Base-by-base conservation (phyloP, 129 eudicot genomes). In the sunflower (Helianthus annuus) region DNA sequence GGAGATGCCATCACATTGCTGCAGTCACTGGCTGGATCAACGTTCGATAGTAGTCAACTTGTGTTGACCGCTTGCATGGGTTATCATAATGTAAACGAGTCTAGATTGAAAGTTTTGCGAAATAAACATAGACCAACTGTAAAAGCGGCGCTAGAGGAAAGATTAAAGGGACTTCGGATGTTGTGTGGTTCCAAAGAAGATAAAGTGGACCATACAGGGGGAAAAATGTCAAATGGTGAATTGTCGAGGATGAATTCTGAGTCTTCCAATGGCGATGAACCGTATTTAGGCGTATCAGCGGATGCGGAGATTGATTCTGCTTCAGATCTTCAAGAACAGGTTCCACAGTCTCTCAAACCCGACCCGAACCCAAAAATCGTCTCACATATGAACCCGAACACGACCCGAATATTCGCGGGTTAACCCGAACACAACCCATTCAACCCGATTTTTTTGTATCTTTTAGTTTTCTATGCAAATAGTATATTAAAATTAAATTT, bases 41-140 rank as follows among this genome's bases (percentile, higher is more conserved):
- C 99, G 4, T 95, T 95, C 65, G 99, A 95, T 78, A 95, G 99
- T 82, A 95, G 99, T 85, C 99, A 95, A 76, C 97, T 95, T 58
- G 99, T 95, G 32, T 74, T 95, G 83, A 95, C 97, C 4, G 97
- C 99, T 70, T 88, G 99, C 85, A 90, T 91, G 99, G 99, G 96
- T 69, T 95, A 79, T 79, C 99, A 87, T 29, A 95, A 88, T 69
- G 95, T 95, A 32, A 53, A 71, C 22, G 99, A 95, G 77, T 58
- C 82, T n/a, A 81, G 97, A 79, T 71, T 95, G 76, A 83, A 83
- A 76, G 83, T 75, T 46, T 48, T 95, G 56, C 81, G 99, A 79
- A 74, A 83, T 71, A 95, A 95, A 64, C 97, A 95, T 79, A 78
- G 99, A 56, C 96, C 97, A 70, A 73, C 94, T 80, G 89, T 95